Evolutionary conservation across 164 flowering plant genomes (phyloP), one percentile per base, ranked within the genome.

Genomic region (Protea cynaroides): DNA sequence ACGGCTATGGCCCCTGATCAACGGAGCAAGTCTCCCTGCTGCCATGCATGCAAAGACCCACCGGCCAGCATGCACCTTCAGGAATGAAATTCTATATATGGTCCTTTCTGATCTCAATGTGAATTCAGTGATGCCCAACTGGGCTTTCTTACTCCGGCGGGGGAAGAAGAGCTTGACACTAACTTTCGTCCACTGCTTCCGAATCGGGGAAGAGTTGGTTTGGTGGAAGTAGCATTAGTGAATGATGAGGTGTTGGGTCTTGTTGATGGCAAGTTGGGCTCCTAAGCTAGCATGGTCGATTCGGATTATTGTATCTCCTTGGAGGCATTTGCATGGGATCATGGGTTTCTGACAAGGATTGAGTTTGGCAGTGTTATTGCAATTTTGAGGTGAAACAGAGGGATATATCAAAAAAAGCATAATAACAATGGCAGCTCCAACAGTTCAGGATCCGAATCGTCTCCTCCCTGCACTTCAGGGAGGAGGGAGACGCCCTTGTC

Each of bases 271-370:
- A 69, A 24, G 47, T 23, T 51, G 63, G 66, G 52, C 59, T 24
- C 22, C n/a, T n/a, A n/a, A n/a, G n/a, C 65, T 56, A 9, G 74
- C 21, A 29, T 59, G 49, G 63, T 76, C 81, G 57, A 78, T 34
- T 36, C 73, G 65, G 57, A 84, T 80, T 83, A 85, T 17, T 80
- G 86, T 47, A 84, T 84, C 67, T 81, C 89, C 24, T 74, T 81
- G 62, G 85, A 80, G 3, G 78, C 75, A 52, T 54, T 80, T n/a
- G n/a, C n/a, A n/a, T 18, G 89, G 89, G 69, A 81, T 81, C n/a
- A 70, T 70, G 64, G 72, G 65, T 58, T 60, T 76, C 29, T 44
- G 66, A 34, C 67, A 36, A 53, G 78, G 19, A 38, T 77, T 78
- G 65, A 79, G 80, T 64, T 64, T 75, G 17, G 78, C 73, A 37